These are phyloP conservation scores for Magnaporthiopsis incrustans DNA, from an alignment of 2,329 filamentous ascomycete species.

Conservation along the genomic window DNA sequence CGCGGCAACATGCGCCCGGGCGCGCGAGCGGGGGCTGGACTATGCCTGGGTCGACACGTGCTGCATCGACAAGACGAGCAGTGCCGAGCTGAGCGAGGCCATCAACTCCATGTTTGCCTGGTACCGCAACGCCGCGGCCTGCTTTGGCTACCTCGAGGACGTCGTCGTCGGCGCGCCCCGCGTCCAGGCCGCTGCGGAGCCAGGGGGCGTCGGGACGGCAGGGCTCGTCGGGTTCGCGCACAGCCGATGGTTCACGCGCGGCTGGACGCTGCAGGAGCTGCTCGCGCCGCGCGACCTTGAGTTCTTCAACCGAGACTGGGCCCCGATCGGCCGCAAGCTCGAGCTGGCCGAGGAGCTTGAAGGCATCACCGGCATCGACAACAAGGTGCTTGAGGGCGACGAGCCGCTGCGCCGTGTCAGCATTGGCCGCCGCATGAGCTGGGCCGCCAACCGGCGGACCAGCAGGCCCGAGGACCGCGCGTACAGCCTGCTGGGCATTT, in stretches of 20 bases:
- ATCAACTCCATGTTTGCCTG: constrained; percentile 17
- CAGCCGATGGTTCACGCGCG: constrained; percentile 30
- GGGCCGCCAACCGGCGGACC: constrained; percentile 12
- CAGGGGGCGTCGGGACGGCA: background rate
- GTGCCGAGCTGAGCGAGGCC: constrained; percentile 12
- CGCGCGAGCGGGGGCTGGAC: background rate
- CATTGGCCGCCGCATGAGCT: constrained; percentile 11
- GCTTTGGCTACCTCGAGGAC: constrained; percentile 9
- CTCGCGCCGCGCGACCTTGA: constrained; percentile 33
- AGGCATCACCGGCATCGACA: constrained; percentile 15
- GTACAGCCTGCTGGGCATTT: constrained; percentile 16
- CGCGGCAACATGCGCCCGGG: constrained; percentile 1
- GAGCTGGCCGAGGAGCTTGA: constrained; percentile 11
- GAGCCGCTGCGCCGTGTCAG: constrained; percentile 1
- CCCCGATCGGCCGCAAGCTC: constrained; percentile 17
- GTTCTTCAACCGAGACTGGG: constrained; percentile 24
- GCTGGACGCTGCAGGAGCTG: constrained; percentile 60
- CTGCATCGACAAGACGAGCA: constrained; percentile 15
- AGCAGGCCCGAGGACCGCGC: constrained; percentile 13
- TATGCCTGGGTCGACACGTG: constrained; percentile 17
- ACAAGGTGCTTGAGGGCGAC: constrained; percentile 10
- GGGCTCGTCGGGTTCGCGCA: background rate
- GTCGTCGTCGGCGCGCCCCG: background rate
- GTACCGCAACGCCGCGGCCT: constrained; percentile 10
- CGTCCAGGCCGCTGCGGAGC: too few relatives aligned